phyloP scores from a whole-genome alignment of 352 stramenopile genomes.

The Phytophthora hibernalis region DNA sequence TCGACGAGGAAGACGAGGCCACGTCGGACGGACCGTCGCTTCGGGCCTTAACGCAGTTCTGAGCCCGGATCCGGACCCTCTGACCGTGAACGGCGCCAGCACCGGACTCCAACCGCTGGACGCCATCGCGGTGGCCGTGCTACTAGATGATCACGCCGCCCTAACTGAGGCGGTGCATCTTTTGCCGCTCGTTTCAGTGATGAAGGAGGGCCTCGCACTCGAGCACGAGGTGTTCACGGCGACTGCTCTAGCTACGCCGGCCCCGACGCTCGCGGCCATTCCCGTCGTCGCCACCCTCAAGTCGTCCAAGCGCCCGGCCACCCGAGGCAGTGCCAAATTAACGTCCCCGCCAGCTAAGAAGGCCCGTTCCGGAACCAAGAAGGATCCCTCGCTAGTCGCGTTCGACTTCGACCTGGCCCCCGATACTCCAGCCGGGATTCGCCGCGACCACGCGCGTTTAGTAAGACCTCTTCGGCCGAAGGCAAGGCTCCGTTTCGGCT shows the following conservation, averaged over 20 bases:
- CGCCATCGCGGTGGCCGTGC: neutral
- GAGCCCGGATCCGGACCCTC: neutral
- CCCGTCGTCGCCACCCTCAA: neutral
- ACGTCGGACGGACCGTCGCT: neutral
- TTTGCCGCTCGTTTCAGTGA: too few relatives aligned
- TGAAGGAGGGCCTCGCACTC: too few relatives aligned
- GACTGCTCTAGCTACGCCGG: too few relatives aligned
- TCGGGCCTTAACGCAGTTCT: neutral
- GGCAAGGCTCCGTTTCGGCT: neutral
- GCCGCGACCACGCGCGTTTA: neutral
- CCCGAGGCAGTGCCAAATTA: neutral
- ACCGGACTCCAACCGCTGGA: neutral
- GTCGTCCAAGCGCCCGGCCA: neutral
- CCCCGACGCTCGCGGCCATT: neutral
- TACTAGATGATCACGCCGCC: too few relatives aligned
- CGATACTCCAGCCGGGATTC: neutral
- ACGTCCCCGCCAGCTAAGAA: neutral
- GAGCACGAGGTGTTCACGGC: neutral
- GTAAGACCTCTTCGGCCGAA: neutral
- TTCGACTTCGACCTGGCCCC: neutral
- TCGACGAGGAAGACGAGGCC: too few relatives aligned
- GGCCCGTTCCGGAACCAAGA: too few relatives aligned
- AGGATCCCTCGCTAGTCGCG: too few relatives aligned
- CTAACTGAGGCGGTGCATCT: too few relatives aligned
- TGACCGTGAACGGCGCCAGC: neutral